These are phyloP conservation scores for Erythrobasidium yunnanense DNA, from an alignment of 768 basidiomycete species.

Conservation along the genomic window DNA sequence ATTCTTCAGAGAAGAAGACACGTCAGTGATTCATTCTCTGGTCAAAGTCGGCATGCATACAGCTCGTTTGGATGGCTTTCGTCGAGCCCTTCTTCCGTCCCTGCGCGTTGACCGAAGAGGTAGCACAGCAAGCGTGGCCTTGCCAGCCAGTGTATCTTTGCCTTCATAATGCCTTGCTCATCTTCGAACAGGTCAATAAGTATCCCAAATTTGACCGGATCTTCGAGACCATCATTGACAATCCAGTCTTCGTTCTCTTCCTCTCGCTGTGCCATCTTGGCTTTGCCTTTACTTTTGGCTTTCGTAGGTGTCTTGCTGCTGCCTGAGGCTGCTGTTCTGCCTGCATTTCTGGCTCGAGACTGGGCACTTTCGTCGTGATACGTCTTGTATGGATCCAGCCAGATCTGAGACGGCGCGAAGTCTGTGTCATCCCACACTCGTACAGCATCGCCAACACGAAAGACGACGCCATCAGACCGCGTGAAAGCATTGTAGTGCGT, in stretches of 20 bases:
- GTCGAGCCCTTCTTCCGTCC: slow-evolving; percentile 7
- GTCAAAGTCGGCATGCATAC: neutral
- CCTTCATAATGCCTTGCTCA: slow-evolving; percentile 15
- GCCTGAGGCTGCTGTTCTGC: neutral
- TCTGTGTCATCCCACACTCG: slow-evolving; percentile 22
- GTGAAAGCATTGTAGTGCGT: slow-evolving; percentile 24
- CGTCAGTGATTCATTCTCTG: neutral
- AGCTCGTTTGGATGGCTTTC: slow-evolving; percentile 14
- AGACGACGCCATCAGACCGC: slow-evolving; percentile 11
- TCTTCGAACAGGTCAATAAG: slow-evolving; percentile 28
- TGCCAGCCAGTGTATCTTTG: slow-evolving; percentile 25
- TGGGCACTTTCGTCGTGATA: slow-evolving; percentile 7
- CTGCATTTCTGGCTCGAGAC: neutral
- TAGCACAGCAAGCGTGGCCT: slow-evolving; percentile 23
- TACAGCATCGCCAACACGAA: slow-evolving; percentile 18
- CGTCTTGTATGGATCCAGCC: slow-evolving; percentile 12
- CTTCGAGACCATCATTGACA: slow-evolving; percentile 21
- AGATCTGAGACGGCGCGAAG: slow-evolving; percentile 13
- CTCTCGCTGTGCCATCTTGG: slow-evolving; percentile 11
- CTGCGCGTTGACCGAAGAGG: slow-evolving; percentile 2
- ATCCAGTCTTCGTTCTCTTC: slow-evolving; percentile 12
- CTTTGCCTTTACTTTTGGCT: neutral
- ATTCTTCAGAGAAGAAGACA: neutral
- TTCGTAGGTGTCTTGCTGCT: neutral
- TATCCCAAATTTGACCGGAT: slow-evolving; percentile 23